phyloP scores from a whole-genome alignment of 2,329 filamentous ascomycete genomes.

The Penicillium frequentans region DNA sequence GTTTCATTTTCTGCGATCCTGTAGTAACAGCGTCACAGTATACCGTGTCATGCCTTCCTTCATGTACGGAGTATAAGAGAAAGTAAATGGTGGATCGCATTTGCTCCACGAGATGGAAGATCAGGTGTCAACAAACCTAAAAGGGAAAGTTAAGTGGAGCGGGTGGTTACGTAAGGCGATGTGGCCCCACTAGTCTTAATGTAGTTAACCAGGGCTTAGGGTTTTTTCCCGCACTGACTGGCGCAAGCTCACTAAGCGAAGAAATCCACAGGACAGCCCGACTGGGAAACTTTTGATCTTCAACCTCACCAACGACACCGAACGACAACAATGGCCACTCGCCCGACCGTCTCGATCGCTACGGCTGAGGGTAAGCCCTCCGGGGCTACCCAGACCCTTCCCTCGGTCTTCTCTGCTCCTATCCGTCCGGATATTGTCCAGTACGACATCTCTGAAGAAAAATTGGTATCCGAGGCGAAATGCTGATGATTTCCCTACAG shows the following conservation, averaged over 20 bases:
- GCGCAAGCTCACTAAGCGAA: constrained; percentile 41
- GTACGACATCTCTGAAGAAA: constrained; percentile 50
- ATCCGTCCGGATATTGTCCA: constrained; percentile 99
- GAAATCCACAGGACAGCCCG: constrained; percentile 40
- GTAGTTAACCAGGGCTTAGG: constrained; percentile 38
- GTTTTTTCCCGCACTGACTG: constrained; percentile 23
- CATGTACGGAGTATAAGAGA: background rate
- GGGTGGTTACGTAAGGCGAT: background rate
- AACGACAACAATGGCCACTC: constrained; percentile 76
- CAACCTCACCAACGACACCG: constrained; percentile 41
- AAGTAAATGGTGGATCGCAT: background rate
- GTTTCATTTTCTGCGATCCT: background rate
- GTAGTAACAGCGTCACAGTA: background rate
- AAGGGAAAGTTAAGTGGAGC: background rate
- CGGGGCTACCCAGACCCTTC: constrained; percentile 86
- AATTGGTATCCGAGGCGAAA: constrained; percentile 17
- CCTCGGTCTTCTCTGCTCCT: constrained; percentile 93
- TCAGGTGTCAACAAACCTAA: constrained; percentile 3
- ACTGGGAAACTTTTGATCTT: constrained; percentile 36
- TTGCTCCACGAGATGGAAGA: background rate
- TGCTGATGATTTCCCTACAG: constrained; percentile 46
- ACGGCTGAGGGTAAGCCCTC: constrained; percentile 91
- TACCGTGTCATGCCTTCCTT: background rate
- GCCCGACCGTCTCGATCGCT: constrained; percentile 97
- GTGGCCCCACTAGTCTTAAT: constrained; percentile 7